Evolutionary conservation across 139 green algal species (phyloP), one percentile per base, ranked within the genome.

Genomic region (Eudorina sp.): DNA sequence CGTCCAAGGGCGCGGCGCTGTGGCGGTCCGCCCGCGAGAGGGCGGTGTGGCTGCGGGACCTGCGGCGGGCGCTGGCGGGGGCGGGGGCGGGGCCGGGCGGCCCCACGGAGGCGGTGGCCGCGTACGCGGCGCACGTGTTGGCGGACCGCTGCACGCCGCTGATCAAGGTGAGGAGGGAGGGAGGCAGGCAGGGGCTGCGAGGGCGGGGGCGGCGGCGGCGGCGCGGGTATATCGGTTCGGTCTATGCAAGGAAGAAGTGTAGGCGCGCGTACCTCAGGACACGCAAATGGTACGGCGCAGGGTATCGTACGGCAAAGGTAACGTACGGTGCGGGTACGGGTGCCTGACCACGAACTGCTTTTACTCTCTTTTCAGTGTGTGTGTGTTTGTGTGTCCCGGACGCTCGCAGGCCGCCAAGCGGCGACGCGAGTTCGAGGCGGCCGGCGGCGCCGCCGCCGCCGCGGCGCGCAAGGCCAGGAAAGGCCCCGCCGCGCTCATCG

Each of bases 1-100:
- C 43, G 2, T n/a, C 60, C n/a, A 86, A 93, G 83, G 80, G 80
- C 7, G 70, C 89, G 9, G 58, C 86, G 38, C 72, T 93, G 58
- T 93, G 90, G 90, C 88, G 90, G 58, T 80, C 72, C 9, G 62
- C 41, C 3, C 88, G 90, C 7, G 90, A 93, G 78, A 79, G 83
- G 1, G 89, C 68, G 6, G 88, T 92, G 60, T 93, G 90, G 90
- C 69, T 93, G 76, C 81, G 85, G n/a, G 90, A 93, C 14, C 46
- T 93, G 60, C 84, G 84, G 2, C 40, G 27, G 70, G 70, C 40
- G 70, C 70, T 79, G 14, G 41, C 70, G 43, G n/a, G 45, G 43
- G 45, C 73, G 38, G 78, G 23, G 40, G 40, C 23, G 25, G 55
- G 38, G 48, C 16, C 27, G 23, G 75, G 16, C 31, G 29, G 46